Conservation (phyloP, 768 basidiomycete species). For the Artomyces pyxidatus region DNA sequence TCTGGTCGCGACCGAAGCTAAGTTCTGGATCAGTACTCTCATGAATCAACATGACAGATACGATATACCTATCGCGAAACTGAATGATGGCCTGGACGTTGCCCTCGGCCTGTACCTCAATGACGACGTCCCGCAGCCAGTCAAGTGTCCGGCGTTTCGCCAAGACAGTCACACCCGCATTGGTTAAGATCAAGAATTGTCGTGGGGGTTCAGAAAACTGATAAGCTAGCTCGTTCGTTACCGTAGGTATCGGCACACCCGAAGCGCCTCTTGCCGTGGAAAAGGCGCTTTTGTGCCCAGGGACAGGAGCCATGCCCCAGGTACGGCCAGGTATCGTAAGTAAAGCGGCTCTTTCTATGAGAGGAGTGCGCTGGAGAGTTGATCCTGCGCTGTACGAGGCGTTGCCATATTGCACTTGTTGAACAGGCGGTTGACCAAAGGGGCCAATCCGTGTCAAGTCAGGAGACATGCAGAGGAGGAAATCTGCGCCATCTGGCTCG, state of each 20-base stretch:
- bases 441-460: slow-evolving; percentile 67
- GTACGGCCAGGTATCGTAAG: slow-evolving; percentile 77
- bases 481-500: slow-evolving; percentile 67
- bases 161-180: slow-evolving; percentile 76
- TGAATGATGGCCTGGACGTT: slow-evolving; percentile 73
- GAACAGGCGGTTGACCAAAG: slow-evolving; percentile 54
- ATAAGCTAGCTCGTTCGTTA: slow-evolving; percentile 73
- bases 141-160: slow-evolving; percentile 80
- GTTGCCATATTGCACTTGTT: slow-evolving; percentile 30
- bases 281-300: slow-evolving; percentile 24
- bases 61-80: slow-evolving; percentile 60
- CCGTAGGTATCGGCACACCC: slow-evolving; percentile 38
- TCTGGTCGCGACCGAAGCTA: slow-evolving; percentile 88
- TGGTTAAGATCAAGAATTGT: slow-evolving; percentile 85
- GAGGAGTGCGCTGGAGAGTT: slow-evolving; percentile 45
- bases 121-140: slow-evolving; percentile 72
- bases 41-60: not conserved
- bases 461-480: slow-evolving; percentile 65
- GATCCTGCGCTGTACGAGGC: slow-evolving; percentile 27
- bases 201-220: slow-evolving; percentile 69
- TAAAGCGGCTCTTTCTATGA: slow-evolving; percentile 72
- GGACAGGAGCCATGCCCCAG: slow-evolving; percentile 69
- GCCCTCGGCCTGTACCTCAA: slow-evolving; percentile 71
- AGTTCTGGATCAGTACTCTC: slow-evolving; percentile 8
- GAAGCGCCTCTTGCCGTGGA: slow-evolving; percentile 25